phyloP scores from a whole-genome alignment of 352 stramenopile genomes.

The Bremia lactucae region DNA sequence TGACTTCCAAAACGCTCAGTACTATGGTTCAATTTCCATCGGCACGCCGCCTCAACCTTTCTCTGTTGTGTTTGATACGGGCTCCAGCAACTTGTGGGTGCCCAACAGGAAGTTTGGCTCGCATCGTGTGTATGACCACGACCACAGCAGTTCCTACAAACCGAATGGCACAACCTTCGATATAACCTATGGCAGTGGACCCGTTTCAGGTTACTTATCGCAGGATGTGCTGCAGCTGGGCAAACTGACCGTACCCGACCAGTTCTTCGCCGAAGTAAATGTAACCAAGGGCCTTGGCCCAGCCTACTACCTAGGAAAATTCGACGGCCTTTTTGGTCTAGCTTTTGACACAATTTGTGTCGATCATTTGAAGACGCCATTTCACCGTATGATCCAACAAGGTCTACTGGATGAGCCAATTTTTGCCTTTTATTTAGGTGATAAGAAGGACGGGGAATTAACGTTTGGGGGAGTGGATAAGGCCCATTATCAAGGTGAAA shows the following conservation, averaged over 20 bases:
- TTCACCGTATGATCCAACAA: constrained; percentile 89
- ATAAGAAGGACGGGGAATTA: constrained; percentile 70
- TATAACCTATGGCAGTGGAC: constrained; percentile 92
- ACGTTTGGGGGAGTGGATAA: constrained; percentile 79
- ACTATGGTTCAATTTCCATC: constrained; percentile 88
- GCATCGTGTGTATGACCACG: constrained; percentile 84
- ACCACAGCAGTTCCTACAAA: constrained; percentile 78
- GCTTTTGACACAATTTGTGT: constrained; percentile 92
- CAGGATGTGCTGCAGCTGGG: constrained; percentile 77
- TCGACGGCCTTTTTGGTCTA: constrained; percentile 96
- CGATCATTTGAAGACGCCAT: constrained; percentile 87
- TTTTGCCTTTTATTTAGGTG: constrained; percentile 94
- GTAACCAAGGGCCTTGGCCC: constrained; percentile 92
- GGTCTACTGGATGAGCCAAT: constrained; percentile 81
- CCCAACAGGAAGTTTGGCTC: constrained; percentile 67
- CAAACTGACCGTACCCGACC: constrained; percentile 48
- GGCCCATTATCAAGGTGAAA: constrained; percentile 89
- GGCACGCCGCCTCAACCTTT: constrained; percentile 88
- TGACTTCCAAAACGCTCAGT: constrained; percentile 91
- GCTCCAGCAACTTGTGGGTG: constrained; percentile 95
- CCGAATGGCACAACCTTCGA: constrained; percentile 88
- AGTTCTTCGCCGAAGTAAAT: constrained; percentile 93
- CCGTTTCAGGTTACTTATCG: constrained; percentile 87
- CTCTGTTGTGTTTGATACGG: constrained; percentile 95
- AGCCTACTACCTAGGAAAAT: constrained; percentile 92